phyloP scores from a whole-genome alignment of 73 alveolate species.

The Tetrahymena malaccensis region DNA sequence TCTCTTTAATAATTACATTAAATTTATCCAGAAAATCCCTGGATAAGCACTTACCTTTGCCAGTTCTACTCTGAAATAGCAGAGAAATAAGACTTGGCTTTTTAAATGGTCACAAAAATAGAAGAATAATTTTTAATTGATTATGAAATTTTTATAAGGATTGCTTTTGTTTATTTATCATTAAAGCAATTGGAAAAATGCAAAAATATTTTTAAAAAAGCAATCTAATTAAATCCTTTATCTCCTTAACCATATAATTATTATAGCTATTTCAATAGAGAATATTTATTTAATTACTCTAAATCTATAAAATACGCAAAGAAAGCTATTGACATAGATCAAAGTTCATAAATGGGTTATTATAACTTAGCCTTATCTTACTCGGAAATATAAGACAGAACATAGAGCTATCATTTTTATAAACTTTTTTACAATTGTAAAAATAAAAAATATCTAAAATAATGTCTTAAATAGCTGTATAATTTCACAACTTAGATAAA shows the following conservation, averaged over 20 bases:
- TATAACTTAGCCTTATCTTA: not conserved
- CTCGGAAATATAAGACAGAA: not conserved
- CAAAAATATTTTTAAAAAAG: not conserved
- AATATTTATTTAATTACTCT: not conserved
- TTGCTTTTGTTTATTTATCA: not conserved
- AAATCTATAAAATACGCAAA: not conserved
- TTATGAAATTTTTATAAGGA: not conserved
- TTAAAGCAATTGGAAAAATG: not conserved
- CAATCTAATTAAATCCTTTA: not conserved
- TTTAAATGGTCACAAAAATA: not conserved
- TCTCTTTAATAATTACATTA: not conserved
- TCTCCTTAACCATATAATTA: not conserved
- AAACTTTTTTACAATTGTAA: not conserved
- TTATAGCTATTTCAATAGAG: not conserved
- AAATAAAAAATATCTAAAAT: not conserved
- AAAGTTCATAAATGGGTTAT: not conserved
- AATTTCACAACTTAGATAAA: not conserved
- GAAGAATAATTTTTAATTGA: not conserved
- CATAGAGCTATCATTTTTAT: not conserved
- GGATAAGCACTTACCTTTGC: not conserved
- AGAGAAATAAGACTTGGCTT: not conserved
- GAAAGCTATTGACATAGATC: not conserved
- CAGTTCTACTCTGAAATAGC: not conserved
- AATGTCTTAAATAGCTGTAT: not conserved
- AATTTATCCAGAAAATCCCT: not conserved